Evolutionary conservation across 805 yeast species (phyloP).

Genomic region (Myxozyma vanderwaltii): DNA sequence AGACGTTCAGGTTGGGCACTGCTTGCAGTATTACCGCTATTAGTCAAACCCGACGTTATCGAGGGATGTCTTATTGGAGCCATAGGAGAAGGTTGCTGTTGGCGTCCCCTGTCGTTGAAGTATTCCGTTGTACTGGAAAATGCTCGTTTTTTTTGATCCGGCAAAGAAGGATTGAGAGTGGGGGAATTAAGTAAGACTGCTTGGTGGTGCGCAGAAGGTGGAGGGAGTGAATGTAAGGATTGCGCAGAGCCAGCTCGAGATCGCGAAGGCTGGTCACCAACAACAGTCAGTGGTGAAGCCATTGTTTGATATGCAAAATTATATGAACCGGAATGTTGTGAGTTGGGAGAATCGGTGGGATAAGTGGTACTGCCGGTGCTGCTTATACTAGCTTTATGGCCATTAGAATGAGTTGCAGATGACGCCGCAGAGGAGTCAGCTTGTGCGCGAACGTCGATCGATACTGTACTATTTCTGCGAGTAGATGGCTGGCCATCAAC

Average conservation of each 20-base stretch:
- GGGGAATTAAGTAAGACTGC: conserved; percentile 5
- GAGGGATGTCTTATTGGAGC: conserved; percentile 3
- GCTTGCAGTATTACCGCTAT: neutral
- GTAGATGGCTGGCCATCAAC: conserved; percentile 10
- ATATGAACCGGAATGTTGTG: conserved; percentile 16
- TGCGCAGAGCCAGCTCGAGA: conserved; percentile 22
- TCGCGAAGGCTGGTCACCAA: conserved; percentile 14
- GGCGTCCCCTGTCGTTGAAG: conserved; percentile 9
- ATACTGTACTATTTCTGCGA: conserved; percentile 14
- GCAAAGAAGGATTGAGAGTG: conserved; percentile 1
- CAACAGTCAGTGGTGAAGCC: conserved; percentile 13
- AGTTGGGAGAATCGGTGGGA: conserved; percentile 21
- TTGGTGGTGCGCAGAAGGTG: conserved; percentile 13
- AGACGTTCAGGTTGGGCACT: conserved; percentile 14
- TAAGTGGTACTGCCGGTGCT: conserved; percentile 21
- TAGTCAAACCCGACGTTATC: neutral
- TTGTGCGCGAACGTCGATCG: conserved; percentile 2
- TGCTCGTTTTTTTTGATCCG: conserved; percentile 32
- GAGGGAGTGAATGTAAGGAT: conserved; percentile 10
- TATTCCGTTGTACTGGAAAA: conserved; percentile 28
- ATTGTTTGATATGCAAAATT: conserved; percentile 4
- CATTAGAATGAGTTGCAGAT: conserved; percentile 1
- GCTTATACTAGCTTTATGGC: conserved; percentile 13
- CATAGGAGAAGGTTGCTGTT: conserved; percentile 18
- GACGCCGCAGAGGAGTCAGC: conserved; percentile 6